Evolutionary conservation across 2,329 filamentous ascomycete genomes (phyloP), one percentile per base, ranked within the genome.

Genomic region (Parasarocladium wereldwijsianum): DNA sequence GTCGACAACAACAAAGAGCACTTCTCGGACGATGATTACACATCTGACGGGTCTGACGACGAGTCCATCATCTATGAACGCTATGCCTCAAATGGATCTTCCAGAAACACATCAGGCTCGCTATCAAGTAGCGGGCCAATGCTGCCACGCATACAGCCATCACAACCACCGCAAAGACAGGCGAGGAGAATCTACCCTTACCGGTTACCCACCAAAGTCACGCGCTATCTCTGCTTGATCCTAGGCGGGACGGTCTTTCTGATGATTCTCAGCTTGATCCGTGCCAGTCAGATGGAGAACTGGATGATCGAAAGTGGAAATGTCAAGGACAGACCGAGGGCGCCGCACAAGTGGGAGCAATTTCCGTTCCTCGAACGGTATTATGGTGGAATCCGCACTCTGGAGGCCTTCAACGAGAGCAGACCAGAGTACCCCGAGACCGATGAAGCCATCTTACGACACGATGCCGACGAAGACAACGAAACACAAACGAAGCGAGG

Each of bases 301-400:
- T 66, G 60, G 43, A 62, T 63, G 34, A 46, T 78, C 17, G 66
- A 70, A 11, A 72, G 73, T 38, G 65, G 60, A 34, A 50, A 49
- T 29, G 49, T 55, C 5, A 44, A 49, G 9, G 49, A 43, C 6
- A 43, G 65, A 9, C 64, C 71, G 0, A 53, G 69, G 0, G 69
- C 73, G 13, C 80, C 82, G 9, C 71, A 75, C 0, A 54, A 69
- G 5, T 96, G 86, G 85, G 82, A 93, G 49, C 70, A 67, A 8
- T 96, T 93, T 47, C 72, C 75, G 0, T 92, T 93, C 44, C 53
- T 98, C 36, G 77, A 76, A 36, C 69, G 86, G 38, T 98, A 94
- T 49, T 90, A 94, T 49, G 87, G 85, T 10, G 90, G 90, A 1
- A 66, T 98, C 35, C 66, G 76, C 38, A 78, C 69, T 0, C 47